These are phyloP conservation scores for Salix brachista DNA, from an alignment of 345 rosid species.

Conservation along the genomic window DNA sequence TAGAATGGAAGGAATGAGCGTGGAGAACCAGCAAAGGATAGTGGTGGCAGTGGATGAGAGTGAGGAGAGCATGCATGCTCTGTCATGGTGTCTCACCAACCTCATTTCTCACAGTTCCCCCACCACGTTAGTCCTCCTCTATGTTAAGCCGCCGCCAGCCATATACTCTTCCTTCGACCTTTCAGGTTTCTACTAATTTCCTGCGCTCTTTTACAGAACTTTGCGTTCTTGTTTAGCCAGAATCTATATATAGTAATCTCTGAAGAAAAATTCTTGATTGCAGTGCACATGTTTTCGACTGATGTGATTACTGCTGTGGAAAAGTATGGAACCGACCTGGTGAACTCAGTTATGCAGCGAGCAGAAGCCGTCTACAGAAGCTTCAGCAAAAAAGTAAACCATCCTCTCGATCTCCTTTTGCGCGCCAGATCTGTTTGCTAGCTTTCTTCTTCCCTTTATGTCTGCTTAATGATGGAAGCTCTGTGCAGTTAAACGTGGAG, in stretches of 20 bases:
- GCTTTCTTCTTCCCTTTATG: neutral
- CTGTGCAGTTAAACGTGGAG: constrained; percentile 50
- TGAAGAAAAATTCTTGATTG: neutral
- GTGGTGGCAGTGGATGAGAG: constrained; percentile 92
- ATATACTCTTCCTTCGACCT: constrained; percentile 59
- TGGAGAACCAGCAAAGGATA: constrained; percentile 33
- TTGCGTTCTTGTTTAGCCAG: neutral
- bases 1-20: constrained; percentile 24
- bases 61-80: constrained; percentile 88
- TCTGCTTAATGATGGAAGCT: neutral
- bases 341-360: constrained; percentile 64
- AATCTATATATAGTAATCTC: neutral
- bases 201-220: neutral
- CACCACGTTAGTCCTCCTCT: constrained; percentile 59
- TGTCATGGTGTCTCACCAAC: constrained; percentile 70
- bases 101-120: constrained; percentile 39
- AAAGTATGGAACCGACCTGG: constrained; percentile 49
- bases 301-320: constrained; percentile 48
- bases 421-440: neutral
- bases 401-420: neutral
- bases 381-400: constrained; percentile 27
- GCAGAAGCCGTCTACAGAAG: constrained; percentile 57
- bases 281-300: constrained; percentile 51
- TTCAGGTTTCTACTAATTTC: constrained; percentile 38
- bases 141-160: constrained; percentile 75